Conservation (phyloP, 805 yeast genomes). For the Candida corydali region DNA sequence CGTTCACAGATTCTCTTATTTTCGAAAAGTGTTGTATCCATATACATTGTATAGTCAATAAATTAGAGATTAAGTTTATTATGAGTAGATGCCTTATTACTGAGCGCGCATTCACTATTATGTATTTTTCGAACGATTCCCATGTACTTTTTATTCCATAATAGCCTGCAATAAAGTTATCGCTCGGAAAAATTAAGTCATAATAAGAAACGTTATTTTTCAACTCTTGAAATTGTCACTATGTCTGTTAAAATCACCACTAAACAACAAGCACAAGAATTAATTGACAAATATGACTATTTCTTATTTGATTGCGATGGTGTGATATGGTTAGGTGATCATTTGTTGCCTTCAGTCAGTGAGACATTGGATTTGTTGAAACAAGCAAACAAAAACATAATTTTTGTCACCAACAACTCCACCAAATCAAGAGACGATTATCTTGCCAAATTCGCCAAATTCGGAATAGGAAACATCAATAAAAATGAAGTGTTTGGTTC, state of each 20-base stretch:
- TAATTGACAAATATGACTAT: constrained; percentile 70
- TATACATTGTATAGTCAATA: no score
- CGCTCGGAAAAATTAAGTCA: not conserved
- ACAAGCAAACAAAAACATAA: constrained; percentile 54
- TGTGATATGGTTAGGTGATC: constrained; percentile 89
- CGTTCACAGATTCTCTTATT: no score
- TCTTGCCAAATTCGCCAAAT: constrained; percentile 63
- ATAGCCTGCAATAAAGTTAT: no score
- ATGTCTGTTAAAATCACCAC: constrained; percentile 15
- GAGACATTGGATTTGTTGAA: constrained; percentile 70
- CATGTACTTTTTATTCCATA: no score
- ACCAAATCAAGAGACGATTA: constrained; percentile 83
- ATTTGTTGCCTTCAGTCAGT: constrained; percentile 67
- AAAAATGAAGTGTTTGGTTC: constrained; percentile 83
- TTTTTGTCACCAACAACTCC: constrained; percentile 94
- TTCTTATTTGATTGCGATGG: constrained; percentile 97
- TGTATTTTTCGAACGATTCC: no score
- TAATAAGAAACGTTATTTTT: no score
- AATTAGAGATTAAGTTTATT: no score
- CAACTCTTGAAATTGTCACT: no score
- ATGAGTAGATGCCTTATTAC: no score
- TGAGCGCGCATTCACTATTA: no score
- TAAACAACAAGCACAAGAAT: constrained; percentile 41
- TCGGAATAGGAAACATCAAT: constrained; percentile 45
- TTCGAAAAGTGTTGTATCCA: no score